phyloP scores from a whole-genome alignment of 2,329 filamentous ascomycete genomes.

The Xylaria sp. region DNA sequence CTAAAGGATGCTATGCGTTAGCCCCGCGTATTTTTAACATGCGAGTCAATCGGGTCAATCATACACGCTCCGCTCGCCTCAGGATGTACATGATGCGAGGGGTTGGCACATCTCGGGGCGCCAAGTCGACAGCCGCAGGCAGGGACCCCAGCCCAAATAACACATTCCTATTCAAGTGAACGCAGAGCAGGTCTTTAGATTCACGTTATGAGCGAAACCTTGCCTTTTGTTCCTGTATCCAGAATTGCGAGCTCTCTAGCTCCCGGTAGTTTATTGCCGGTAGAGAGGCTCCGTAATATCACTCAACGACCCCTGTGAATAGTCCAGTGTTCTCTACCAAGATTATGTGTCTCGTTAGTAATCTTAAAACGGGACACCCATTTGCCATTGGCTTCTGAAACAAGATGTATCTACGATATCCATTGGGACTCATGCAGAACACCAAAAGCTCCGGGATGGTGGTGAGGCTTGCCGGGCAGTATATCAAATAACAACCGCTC shows the following conservation, averaged over 20 bases:
- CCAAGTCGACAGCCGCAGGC: constrained; percentile 21
- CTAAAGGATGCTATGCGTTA: constrained; percentile 25
- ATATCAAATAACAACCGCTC: constrained; percentile 15
- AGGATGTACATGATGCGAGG: no score
- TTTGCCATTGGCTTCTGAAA: constrained; percentile 1
- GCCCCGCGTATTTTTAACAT: background rate
- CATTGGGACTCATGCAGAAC: no score
- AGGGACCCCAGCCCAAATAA: background rate
- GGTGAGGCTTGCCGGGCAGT: background rate
- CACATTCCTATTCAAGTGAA: constrained; percentile 15
- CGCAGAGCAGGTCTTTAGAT: background rate
- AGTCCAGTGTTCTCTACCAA: background rate
- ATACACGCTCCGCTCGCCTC: background rate
- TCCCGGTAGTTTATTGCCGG: background rate
- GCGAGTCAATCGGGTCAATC: constrained; percentile 11
- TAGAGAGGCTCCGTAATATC: background rate
- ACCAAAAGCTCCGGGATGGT: background rate
- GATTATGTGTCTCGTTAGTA: constrained; percentile 1
- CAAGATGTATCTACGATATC: constrained; percentile 6
- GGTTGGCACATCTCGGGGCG: constrained; percentile 9
- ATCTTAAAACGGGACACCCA: background rate
- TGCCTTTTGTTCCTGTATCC: background rate
- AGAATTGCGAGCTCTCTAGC: background rate
- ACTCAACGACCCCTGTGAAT: background rate
- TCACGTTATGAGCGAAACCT: background rate